Evolutionary conservation across 768 basidiomycete genomes (phyloP).

Genomic region (Mycena vulgaris): DNA sequence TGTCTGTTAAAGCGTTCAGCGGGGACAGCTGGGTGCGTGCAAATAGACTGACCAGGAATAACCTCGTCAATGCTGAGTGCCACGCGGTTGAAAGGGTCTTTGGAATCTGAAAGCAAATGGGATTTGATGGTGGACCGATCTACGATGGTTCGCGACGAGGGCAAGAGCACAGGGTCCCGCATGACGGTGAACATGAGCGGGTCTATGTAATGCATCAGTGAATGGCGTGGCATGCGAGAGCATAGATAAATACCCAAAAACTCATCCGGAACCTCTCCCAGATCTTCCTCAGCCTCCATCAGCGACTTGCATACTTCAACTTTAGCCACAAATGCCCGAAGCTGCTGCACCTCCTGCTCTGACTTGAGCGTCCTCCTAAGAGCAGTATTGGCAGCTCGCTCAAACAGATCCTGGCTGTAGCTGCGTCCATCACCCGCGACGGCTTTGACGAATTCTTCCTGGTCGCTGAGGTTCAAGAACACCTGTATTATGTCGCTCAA

Average conservation of each 20-base stretch:
- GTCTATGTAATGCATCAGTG: constrained; percentile 61
- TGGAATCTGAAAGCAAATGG: constrained; percentile 90
- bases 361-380: constrained; percentile 77
- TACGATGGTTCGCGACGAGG: constrained; percentile 82
- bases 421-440: constrained; percentile 96
- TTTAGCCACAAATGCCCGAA: constrained; percentile 79
- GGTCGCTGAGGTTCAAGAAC: constrained; percentile 89
- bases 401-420: constrained; percentile 89
- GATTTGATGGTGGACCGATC: constrained; percentile 96
- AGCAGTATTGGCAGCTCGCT: constrained; percentile 80
- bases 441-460: constrained; percentile 83
- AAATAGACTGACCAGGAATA: constrained; percentile 66
- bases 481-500: constrained; percentile 92
- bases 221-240: constrained; percentile 16
- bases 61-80: constrained; percentile 88
- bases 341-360: constrained; percentile 79
- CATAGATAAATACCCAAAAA: constrained; percentile 80
- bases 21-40: not conserved
- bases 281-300: constrained; percentile 91
- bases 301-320: constrained; percentile 88
- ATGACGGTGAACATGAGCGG: constrained; percentile 94
- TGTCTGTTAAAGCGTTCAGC: constrained; percentile 56
- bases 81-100: constrained; percentile 95
- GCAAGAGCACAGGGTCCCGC: constrained; percentile 94
- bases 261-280: constrained; percentile 96